These are phyloP conservation scores for Suillus fuscotomentosus DNA, from an alignment of 768 basidiomycete genomes.

Conservation along the genomic window DNA sequence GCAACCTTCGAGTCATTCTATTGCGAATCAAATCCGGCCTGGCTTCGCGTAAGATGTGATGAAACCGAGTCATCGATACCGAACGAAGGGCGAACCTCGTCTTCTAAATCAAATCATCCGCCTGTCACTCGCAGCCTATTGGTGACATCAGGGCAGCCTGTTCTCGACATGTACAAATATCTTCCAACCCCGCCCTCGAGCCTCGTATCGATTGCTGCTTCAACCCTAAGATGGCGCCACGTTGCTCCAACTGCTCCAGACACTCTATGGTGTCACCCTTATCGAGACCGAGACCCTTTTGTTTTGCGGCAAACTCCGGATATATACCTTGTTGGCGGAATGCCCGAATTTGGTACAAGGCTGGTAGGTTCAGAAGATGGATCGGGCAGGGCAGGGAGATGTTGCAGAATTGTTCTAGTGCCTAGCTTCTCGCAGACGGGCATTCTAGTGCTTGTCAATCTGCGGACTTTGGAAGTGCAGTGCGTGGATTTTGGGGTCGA, in stretches of 20 bases:
- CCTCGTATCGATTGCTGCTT: slow-evolving; percentile 69
- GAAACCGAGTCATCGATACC: slow-evolving; percentile 5
- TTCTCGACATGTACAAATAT: slow-evolving; percentile 97
- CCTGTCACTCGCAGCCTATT: slow-evolving; percentile 58
- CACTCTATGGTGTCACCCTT: slow-evolving; percentile 98
- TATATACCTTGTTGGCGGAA: slow-evolving; percentile 91
- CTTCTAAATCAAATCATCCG: slow-evolving; percentile 12
- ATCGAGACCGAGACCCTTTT: slow-evolving; percentile 85
- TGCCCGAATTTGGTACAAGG: slow-evolving; percentile 77
- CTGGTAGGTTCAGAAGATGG: slow-evolving; percentile 46
- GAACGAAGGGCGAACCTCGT: slow-evolving; percentile 4
- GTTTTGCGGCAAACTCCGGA: slow-evolving; percentile 83
- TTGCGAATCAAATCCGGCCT: slow-evolving; percentile 88
- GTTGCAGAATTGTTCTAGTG: slow-evolving; percentile 74
- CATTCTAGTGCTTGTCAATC: slow-evolving; percentile 73
- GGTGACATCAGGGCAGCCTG: slow-evolving; percentile 87
- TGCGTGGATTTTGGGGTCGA: slow-evolving; percentile 54
- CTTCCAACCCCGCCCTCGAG: slow-evolving; percentile 68
- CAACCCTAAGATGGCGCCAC: slow-evolving; percentile 90
- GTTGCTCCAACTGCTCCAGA: slow-evolving; percentile 99
- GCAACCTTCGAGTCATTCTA: slow-evolving; percentile 60
- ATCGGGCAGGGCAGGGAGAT: slow-evolving; percentile 28
- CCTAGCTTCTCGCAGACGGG: slow-evolving; percentile 83
- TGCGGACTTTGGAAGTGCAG: slow-evolving; percentile 71
- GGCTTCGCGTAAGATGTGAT: slow-evolving; percentile 61